Base-by-base conservation (phyloP, 139 green algal genomes). In the Mychonastes homosphaera region DNA sequence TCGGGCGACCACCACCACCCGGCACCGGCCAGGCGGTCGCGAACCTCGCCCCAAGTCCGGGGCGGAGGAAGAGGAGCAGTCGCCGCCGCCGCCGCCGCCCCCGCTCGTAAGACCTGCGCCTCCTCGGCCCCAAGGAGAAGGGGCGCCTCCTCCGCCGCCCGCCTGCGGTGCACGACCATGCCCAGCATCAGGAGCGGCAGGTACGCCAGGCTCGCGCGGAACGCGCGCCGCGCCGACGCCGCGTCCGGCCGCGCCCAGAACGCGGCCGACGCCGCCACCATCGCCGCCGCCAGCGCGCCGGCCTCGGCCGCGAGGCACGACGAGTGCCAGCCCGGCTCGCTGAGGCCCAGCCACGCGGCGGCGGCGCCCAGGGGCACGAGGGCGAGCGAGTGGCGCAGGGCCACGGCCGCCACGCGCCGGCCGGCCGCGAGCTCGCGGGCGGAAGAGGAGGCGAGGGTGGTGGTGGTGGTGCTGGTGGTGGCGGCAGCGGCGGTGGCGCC, bases 361-460 rank as follows among this genome's bases (percentile, higher is more conserved):
- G 78, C 48, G 21, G 78, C 53, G 0, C 92, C 89, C 21, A 97
- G 65, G 0, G 91, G 91, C 27, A 95, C 51, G 27, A 98, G 57
- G 69, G 91, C 89, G 24, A 89, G 16, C 53, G 66, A 79, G 65
- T 99, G 95, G 30, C 93, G 81, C 63, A 98, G 65, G 6, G 84
- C 82, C 26, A 72, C 86, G 6, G 67, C 69, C 12, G 87, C 93
- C 7, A 80, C 89, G 33, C 91, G 77, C 24, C 78, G 65, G 19
- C 93, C 93, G 2, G 72, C 88, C 2, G 77, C 36, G 64, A n/a
- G n/a, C n/a, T n/a, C n/a, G n/a, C n/a, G n/a, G n/a, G n/a, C n/a
- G n/a, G n/a, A n/a, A n/a, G n/a, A n/a, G n/a, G n/a, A n/a, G n/a
- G n/a, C n/a, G n/a, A n/a, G n/a, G n/a, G n/a, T n/a, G n/a, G n/a